Evolutionary conservation across 768 basidiomycete genomes (phyloP).

Genomic region (Crassisporium funariophilum): DNA sequence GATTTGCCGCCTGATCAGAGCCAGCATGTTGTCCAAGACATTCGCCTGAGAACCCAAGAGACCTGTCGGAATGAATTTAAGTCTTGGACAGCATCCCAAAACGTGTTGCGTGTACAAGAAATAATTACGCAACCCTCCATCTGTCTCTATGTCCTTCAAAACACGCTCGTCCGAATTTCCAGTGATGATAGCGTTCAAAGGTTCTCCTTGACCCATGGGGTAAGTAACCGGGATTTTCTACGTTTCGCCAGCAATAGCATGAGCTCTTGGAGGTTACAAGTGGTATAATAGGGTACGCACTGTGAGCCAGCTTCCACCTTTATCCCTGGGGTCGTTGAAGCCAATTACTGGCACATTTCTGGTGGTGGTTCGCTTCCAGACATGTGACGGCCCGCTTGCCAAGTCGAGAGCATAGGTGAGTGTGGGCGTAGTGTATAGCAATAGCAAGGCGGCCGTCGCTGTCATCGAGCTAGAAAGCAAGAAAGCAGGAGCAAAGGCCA

Average conservation of each 20-base stretch:
- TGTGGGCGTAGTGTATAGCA: conserved; percentile 18
- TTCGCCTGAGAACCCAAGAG: conserved; percentile 72
- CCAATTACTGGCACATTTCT: conserved; percentile 52
- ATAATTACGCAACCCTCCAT: conserved; percentile 84
- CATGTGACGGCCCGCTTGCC: conserved; percentile 13
- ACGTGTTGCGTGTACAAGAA: conserved; percentile 57
- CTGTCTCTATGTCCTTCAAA: conserved; percentile 53
- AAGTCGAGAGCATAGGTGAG: conserved; percentile 15
- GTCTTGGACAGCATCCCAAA: not conserved
- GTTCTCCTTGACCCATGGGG: conserved; percentile 80
- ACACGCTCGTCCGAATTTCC: conserved; percentile 73
- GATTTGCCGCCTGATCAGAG: conserved; percentile 65
- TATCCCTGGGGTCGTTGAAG: conserved; percentile 56
- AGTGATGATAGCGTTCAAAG: conserved; percentile 81
- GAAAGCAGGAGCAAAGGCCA: conserved; percentile 5
- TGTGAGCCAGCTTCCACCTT: conserved; percentile 72
- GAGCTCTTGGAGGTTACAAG: no score
- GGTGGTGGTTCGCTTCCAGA: conserved; percentile 11
- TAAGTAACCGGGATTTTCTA: conserved; percentile 59
- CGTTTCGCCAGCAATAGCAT: not conserved
- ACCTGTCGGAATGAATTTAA: conserved; percentile 39
- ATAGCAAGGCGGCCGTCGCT: conserved; percentile 19
- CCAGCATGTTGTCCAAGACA: conserved; percentile 85
- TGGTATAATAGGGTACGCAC: no score
- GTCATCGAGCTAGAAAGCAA: conserved; percentile 17